These are phyloP conservation scores for Hymenoscyphus linearis DNA, from an alignment of 2,329 filamentous ascomycete species.

Conservation along the genomic window DNA sequence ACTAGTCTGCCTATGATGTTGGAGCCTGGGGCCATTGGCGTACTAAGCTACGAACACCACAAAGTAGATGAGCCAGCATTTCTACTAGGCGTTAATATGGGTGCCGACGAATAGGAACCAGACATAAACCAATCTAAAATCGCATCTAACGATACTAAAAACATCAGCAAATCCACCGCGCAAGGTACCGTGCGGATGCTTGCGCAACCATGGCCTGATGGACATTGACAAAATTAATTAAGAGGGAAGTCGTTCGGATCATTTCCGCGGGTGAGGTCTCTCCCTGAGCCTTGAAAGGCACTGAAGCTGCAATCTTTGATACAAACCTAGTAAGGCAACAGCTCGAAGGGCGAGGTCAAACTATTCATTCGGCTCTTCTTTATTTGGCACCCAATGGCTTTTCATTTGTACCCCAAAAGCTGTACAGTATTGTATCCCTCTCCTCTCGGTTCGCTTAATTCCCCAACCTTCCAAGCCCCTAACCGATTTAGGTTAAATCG, in stretches of 20 bases:
- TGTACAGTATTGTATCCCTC: neutral
- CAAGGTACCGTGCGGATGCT: neutral
- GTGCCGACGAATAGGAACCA: slow-evolving; percentile 7
- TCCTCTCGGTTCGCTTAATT: neutral
- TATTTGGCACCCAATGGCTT: neutral
- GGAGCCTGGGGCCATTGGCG: slow-evolving; percentile 36
- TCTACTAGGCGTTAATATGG: slow-evolving; percentile 33
- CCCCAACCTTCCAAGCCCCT: neutral
- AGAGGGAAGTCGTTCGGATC: neutral
- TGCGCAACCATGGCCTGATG: neutral
- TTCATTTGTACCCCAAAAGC: neutral
- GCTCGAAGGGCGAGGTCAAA: neutral
- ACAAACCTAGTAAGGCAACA: neutral
- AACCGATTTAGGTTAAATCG: neutral
- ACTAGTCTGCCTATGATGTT: slow-evolving; percentile 34
- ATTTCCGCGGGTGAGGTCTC: neutral
- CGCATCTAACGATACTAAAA: neutral
- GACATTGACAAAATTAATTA: neutral
- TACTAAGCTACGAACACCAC: slow-evolving; percentile 35
- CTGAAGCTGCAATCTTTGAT: neutral
- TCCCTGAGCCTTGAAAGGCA: neutral
- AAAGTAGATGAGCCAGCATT: slow-evolving; percentile 35
- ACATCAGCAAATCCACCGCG: neutral
- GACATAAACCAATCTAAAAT: neutral
- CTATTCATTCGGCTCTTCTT: neutral